Conservation (phyloP, 305 asterid genomes). For the Stenogyne calaminthoides region DNA sequence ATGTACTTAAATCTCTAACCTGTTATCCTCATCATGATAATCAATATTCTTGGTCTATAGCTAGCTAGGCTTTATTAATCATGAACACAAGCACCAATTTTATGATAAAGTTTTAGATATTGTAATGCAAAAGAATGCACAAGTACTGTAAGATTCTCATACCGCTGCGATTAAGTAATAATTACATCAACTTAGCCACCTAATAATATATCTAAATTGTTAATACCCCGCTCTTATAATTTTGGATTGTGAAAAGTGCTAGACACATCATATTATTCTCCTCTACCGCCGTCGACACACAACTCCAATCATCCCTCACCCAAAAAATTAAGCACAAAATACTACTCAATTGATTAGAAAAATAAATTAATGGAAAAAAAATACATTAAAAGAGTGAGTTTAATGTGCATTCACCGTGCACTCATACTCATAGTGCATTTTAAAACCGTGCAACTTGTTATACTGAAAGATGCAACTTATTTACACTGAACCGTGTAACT, state of each 20-base stretch:
- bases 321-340: neutral
- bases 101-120: neutral
- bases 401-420: too few relatives aligned
- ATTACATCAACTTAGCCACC: constrained; percentile 13
- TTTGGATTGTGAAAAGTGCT: neutral
- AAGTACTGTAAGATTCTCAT: neutral
- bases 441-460: too few relatives aligned
- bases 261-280: neutral
- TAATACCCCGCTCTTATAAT: neutral
- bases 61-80: neutral
- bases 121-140: constrained; percentile 4
- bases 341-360: neutral
- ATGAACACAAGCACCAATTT: neutral
- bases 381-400: too few relatives aligned
- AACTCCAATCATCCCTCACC: neutral
- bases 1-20: constrained; percentile 12
- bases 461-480: too few relatives aligned
- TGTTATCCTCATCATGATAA: constrained; percentile 22
- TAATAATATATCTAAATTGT: neutral
- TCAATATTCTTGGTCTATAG: constrained; percentile 21
- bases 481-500: too few relatives aligned
- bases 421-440: too few relatives aligned
- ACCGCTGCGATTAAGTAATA: constrained; percentile 1
- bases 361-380: neutral
- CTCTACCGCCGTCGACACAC: neutral